A percentile compares a stretch with the other conserved stretches of the same genome.
Evolutionary conservation across 176 grass and related monocot genomes (phyloP).

Genomic region (Triticum timopheevii): DNA sequence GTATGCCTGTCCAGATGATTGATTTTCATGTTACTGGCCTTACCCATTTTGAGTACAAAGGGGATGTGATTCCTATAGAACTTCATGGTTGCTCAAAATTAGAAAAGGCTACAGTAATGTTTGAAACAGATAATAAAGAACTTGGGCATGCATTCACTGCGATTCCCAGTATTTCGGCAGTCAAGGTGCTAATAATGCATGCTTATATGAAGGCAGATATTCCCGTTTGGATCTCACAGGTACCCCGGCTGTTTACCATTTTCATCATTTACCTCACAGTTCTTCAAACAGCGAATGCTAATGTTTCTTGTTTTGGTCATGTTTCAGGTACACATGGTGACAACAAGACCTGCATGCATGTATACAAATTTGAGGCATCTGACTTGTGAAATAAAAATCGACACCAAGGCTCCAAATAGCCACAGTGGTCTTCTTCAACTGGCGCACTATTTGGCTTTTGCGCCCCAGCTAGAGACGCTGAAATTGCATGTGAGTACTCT

Average conservation of each 20-base stretch:
- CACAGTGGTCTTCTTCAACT: neutral
- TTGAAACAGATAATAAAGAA: too few species aligned
- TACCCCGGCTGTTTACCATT: too few species aligned
- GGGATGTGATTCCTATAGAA: neutral
- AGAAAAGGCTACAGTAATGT: too few species aligned
- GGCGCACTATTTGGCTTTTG: neutral
- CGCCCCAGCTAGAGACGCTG: neutral
- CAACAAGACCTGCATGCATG: neutral
- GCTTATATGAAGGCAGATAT: too few species aligned
- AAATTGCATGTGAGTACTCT: neutral
- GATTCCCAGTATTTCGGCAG: too few species aligned
- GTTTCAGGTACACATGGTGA: conserved; percentile 9
- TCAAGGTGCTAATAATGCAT: too few species aligned
- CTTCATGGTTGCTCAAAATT: conserved; percentile 26
- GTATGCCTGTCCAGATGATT: neutral
- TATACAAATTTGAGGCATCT: conserved; percentile 1
- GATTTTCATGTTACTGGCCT: neutral
- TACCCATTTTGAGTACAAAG: conserved; percentile 1
- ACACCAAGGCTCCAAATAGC: neutral
- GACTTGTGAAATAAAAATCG: neutral
- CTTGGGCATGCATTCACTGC: too few species aligned
- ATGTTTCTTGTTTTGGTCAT: neutral
- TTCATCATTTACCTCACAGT: neutral
- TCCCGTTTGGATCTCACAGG: too few species aligned
- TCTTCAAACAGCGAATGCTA: neutral